Percentiles rank a stretch among this genome's conserved stretches.
Conservation (phyloP, 1,139 yeast genomes). For the Lodderomyces margitis region DNA sequence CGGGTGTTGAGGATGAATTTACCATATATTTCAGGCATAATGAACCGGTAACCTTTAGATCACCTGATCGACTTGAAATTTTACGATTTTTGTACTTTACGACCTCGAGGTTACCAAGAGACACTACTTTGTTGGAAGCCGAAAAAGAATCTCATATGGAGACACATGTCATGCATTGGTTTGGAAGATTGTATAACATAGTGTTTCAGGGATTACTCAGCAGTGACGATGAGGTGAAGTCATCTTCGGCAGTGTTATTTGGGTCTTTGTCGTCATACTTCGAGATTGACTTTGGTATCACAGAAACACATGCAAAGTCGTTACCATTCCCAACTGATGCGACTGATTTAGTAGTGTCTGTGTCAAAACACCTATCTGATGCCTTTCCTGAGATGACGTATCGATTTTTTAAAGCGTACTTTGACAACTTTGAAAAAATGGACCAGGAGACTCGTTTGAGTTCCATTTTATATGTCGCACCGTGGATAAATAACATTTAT, state of each 20-base stretch:
- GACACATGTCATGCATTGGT: slow-evolving; percentile 32
- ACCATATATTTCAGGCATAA: slow-evolving; percentile 52
- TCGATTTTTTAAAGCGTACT: slow-evolving; percentile 60
- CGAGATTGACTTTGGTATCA: slow-evolving; percentile 59
- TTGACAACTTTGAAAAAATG: slow-evolving; percentile 51
- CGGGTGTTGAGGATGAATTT: slow-evolving; percentile 49
- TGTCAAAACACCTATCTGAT: slow-evolving; percentile 57
- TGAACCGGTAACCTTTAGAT: slow-evolving; percentile 48
- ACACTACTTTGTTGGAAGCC: slow-evolving; percentile 16
- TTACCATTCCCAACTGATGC: slow-evolving; percentile 74
- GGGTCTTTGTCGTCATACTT: slow-evolving; percentile 64
- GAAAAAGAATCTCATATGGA: slow-evolving; percentile 25
- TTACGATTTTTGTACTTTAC: slow-evolving; percentile 68
- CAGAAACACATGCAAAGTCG: slow-evolving; percentile 55
- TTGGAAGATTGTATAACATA: slow-evolving; percentile 63
- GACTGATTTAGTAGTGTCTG: slow-evolving; percentile 58
- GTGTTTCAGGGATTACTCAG: slow-evolving; percentile 68
- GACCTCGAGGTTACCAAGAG: slow-evolving; percentile 48
- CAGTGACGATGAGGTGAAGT: slow-evolving; percentile 55
- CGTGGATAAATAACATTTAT: slow-evolving; percentile 77
- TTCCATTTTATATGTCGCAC: slow-evolving; percentile 58
- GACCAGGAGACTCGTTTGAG: slow-evolving; percentile 33
- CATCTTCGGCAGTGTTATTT: slow-evolving; percentile 62
- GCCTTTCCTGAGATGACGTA: slow-evolving; percentile 61
- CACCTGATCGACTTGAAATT: slow-evolving; percentile 64